Percentiles rank a stretch among this genome's conserved stretches.
Conservation (phyloP, 2,329 filamentous ascomycete genomes). For the Colletotrichum sp. region DNA sequence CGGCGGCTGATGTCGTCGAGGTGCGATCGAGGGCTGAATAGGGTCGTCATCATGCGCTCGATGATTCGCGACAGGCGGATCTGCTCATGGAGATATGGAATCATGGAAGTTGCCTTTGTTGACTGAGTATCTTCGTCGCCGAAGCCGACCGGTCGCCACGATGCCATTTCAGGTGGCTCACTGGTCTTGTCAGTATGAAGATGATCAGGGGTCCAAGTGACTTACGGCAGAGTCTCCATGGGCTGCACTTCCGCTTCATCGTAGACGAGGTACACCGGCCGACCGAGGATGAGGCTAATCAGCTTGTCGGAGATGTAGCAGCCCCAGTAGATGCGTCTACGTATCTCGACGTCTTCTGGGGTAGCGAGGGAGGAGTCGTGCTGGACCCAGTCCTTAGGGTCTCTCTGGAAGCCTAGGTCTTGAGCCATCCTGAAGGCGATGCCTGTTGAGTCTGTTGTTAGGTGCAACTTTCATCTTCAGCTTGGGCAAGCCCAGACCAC, state of each 20-base stretch:
- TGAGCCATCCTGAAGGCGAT: conserved; percentile 34
- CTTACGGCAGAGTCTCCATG: conserved; percentile 5
- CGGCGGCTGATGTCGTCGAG: not conserved
- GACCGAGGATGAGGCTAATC: conserved; percentile 23
- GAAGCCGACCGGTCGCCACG: conserved; percentile 28
- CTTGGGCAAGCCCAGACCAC: no score
- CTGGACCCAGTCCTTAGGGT: conserved; percentile 25
- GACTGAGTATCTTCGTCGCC: not conserved
- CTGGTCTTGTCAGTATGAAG: not conserved
- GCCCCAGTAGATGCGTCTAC: conserved; percentile 33
- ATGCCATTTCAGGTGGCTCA: conserved; percentile 24
- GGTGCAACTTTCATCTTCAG: not conserved
- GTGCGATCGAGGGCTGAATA: conserved; percentile 7
- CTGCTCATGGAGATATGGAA: conserved; percentile 24
- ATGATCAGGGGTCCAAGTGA: not conserved
- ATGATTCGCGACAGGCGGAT: conserved; percentile 23
- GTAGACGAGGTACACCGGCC: conserved; percentile 18
- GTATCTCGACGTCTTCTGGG: conserved; percentile 28
- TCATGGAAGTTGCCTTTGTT: conserved; percentile 6
- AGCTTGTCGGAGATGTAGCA: conserved; percentile 32
- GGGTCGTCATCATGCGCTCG: conserved; percentile 25
- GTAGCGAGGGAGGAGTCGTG: conserved; percentile 25
- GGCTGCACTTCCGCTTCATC: conserved; percentile 19
- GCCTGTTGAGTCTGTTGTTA: conserved; percentile 1
- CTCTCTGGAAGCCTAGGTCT: conserved; percentile 31